phyloP scores from a whole-genome alignment of 2,329 filamentous ascomycete species.

The Sclerotinia trifoliorum region DNA sequence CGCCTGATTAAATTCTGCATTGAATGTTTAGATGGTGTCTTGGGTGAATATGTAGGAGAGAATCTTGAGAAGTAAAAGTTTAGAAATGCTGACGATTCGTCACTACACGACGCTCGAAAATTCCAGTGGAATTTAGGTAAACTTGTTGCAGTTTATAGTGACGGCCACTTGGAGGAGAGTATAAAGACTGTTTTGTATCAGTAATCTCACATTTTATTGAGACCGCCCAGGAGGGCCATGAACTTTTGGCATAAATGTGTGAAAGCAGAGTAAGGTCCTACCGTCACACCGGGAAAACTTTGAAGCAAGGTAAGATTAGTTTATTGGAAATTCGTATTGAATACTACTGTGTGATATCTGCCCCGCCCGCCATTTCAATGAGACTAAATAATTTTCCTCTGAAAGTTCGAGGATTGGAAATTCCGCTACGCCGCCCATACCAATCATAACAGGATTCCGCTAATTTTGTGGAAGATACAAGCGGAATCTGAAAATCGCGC shows the following conservation, averaged over 20 bases:
- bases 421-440: neutral
- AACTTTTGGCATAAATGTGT: neutral
- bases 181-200: neutral
- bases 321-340: neutral
- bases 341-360: too few relatives aligned
- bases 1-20: neutral
- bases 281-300: neutral
- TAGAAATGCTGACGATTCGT: neutral
- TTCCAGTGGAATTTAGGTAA: neutral
- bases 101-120: too few relatives aligned
- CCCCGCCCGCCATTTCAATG: accelerated
- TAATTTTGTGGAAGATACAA: too few relatives aligned
- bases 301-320: neutral
- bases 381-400: neutral
- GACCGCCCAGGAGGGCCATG: too few relatives aligned
- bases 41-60: neutral
- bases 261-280: neutral
- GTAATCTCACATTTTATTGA: neutral
- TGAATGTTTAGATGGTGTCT: accelerated
- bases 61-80: neutral
- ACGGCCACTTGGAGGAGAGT: neutral
- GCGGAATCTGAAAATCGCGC: neutral
- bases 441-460: neutral
- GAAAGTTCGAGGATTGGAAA: neutral
- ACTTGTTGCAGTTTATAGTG: neutral